Conservation (phyloP, 768 basidiomycete genomes). For the Mycena kentingensis region DNA sequence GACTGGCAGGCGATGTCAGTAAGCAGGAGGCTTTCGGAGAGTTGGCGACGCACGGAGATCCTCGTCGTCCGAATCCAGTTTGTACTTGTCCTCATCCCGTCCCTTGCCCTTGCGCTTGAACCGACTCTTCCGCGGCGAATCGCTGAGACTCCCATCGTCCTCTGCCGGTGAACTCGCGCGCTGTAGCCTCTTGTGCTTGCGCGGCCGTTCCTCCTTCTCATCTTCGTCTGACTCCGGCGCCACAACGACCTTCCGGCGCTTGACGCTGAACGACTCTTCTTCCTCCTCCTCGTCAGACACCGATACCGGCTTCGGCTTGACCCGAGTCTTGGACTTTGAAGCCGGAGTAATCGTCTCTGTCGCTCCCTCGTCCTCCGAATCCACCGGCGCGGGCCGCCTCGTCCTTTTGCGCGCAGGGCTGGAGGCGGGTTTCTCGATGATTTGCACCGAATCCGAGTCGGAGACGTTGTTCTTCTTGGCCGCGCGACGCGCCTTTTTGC, state of each 20-base stretch:
- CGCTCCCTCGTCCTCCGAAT: not conserved
- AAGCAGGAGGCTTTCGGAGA: too few relatives aligned
- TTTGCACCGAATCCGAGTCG: not conserved
- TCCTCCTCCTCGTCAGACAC: not conserved
- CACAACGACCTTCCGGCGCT: not conserved
- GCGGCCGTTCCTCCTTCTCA: not conserved
- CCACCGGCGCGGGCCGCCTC: not conserved
- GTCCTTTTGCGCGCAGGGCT: not conserved
- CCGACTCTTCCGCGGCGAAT: conserved; percentile 5
- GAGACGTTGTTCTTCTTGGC: not conserved
- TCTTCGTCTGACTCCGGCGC: conserved; percentile 16
- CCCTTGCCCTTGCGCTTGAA: conserved; percentile 10
- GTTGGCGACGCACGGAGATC: conserved; percentile 15
- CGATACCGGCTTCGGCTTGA: not conserved
- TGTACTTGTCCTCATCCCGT: not conserved
- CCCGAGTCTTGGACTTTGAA: not conserved
- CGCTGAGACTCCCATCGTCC: conserved; percentile 13
- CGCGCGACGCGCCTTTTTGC: not conserved
- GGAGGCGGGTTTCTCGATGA: not conserved
- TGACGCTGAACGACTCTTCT: not conserved
- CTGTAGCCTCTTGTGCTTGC: conserved; percentile 3
- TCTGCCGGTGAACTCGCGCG: conserved; percentile 7
- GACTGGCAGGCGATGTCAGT: too few relatives aligned
- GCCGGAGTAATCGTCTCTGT: not conserved
- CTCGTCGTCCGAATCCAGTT: conserved; percentile 21